phyloP scores from a whole-genome alignment of 1,284 basidiomycete genomes.

The Athelia sp. region DNA sequence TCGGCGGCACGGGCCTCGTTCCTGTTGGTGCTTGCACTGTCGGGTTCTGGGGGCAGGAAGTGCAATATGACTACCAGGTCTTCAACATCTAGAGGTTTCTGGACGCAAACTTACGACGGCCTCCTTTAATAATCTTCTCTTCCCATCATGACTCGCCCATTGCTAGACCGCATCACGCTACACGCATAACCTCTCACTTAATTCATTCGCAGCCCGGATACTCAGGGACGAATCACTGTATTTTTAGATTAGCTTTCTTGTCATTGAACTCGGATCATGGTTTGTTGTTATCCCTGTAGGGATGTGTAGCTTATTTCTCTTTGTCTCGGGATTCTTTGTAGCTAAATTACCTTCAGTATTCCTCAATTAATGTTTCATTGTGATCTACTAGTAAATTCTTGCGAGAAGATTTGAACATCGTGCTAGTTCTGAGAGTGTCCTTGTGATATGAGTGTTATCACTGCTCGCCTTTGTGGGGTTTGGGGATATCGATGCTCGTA shows the following conservation, averaged over 20 bases:
- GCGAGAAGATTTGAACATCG: too few species aligned
- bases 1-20: slow-evolving; percentile 50
- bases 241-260: background rate
- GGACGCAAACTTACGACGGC: too few species aligned
- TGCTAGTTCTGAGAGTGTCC: too few species aligned
- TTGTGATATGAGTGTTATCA: too few species aligned
- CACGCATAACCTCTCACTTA: background rate
- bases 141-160: too few species aligned
- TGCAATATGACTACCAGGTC: slow-evolving; percentile 69
- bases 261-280: background rate
- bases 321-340: background rate
- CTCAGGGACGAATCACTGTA: background rate
- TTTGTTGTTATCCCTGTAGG: background rate
- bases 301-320: background rate
- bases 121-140: too few species aligned
- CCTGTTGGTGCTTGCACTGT: slow-evolving; percentile 54
- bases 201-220: background rate
- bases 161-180: background rate
- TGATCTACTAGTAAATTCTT: too few species aligned
- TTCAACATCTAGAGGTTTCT: slow-evolving; percentile 37
- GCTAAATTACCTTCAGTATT: background rate
- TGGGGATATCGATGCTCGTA: too few species aligned
- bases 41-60: slow-evolving; percentile 57
- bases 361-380: slow-evolving; percentile 1
- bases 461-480: too few species aligned